These are phyloP conservation scores for Ophiostoma fasciatum DNA, from an alignment of 2,329 filamentous ascomycete species.

Conservation along the genomic window DNA sequence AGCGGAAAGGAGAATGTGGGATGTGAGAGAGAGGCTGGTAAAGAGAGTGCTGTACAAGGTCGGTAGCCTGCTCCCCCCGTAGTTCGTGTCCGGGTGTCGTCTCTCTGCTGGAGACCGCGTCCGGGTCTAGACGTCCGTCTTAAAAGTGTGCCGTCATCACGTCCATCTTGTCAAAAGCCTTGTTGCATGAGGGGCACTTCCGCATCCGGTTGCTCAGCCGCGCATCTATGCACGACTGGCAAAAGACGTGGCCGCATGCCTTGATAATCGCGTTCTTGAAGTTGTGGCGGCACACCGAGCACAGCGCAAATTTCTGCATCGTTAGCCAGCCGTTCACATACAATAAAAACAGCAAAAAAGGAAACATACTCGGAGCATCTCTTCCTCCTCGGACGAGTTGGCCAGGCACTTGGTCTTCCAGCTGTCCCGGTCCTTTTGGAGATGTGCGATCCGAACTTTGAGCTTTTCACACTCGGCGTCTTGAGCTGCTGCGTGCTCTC, in stretches of 20 bases:
- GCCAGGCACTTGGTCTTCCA: conserved; percentile 74
- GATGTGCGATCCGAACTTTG: conserved; percentile 60
- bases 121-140: background rate
- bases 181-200: conserved; percentile 90
- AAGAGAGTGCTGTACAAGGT: background rate
- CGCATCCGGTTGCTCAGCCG: conserved; percentile 78
- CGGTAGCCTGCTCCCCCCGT: no score
- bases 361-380: conserved; percentile 66
- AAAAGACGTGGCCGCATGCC: conserved; percentile 91
- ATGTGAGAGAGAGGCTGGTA: background rate
- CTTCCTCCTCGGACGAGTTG: conserved; percentile 69
- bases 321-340: conserved; percentile 19
- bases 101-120: background rate
- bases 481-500: conserved; percentile 43
- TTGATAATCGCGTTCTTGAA: conserved; percentile 92
- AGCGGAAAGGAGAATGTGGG: background rate
- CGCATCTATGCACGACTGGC: conserved; percentile 78
- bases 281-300: conserved; percentile 80
- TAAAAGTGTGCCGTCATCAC: conserved; percentile 55
- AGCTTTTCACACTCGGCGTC: conserved; percentile 70
- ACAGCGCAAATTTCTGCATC: conserved; percentile 58
- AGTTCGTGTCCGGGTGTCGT: no score
- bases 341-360: background rate
- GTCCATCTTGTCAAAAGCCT: conserved; percentile 81
- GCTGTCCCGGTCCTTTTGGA: conserved; percentile 67